phyloP scores from a whole-genome alignment of 768 basidiomycete genomes.

The Daedaleopsis nitida region DNA sequence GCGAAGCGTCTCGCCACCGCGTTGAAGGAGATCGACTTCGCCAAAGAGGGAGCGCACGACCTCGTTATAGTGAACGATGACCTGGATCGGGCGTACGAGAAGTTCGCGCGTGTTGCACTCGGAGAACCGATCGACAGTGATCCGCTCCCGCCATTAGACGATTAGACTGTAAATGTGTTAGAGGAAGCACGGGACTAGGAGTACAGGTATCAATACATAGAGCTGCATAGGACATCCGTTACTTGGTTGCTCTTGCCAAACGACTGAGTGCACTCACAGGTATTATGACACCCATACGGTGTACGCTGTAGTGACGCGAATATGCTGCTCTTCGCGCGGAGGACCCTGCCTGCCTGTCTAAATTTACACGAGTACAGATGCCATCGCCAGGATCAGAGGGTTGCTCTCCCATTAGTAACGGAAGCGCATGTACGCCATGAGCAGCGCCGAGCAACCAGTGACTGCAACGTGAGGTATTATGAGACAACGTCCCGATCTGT shows the following conservation, averaged over 20 bases:
- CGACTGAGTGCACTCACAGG: constrained; percentile 5
- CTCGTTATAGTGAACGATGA: constrained; percentile 90
- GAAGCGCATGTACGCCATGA: constrained; percentile 89
- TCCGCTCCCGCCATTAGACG: constrained; percentile 64
- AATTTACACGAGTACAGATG: neutral
- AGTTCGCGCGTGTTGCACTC: constrained; percentile 77
- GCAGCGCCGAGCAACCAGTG: constrained; percentile 80
- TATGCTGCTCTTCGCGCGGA: neutral
- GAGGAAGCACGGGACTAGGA: neutral
- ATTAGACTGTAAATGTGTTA: constrained; percentile 31
- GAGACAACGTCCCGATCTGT: no score
- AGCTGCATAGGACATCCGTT: constrained; percentile 1
- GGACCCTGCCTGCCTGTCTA: constrained; percentile 10
- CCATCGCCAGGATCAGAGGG: neutral
- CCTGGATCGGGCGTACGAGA: constrained; percentile 75
- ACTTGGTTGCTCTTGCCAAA: neutral
- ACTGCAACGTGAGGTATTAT: constrained; percentile 42
- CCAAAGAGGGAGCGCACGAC: constrained; percentile 77
- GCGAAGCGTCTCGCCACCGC: constrained; percentile 78
- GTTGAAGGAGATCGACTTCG: constrained; percentile 80
- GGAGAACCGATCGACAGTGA: constrained; percentile 67
- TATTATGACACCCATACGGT: constrained; percentile 10
- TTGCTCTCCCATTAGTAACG: constrained; percentile 33
- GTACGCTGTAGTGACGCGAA: neutral
- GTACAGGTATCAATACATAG: constrained; percentile 20